Conservation (phyloP, 2,329 filamentous ascomycete genomes). For the Cryphonectria carpinicola region DNA sequence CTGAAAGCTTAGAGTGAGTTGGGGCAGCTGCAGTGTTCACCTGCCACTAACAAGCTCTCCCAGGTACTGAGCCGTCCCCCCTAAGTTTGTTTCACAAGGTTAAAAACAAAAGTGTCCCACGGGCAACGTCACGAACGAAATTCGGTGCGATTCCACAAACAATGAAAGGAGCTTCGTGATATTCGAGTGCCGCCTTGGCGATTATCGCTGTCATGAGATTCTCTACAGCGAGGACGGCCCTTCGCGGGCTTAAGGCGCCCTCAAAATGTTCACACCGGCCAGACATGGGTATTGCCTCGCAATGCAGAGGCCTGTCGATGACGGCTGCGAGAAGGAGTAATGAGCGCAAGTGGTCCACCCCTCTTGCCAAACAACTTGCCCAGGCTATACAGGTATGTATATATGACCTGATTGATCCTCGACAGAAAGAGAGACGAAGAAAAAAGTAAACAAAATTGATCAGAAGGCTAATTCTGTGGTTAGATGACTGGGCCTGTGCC, state of each 20-base stretch:
- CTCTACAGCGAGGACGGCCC: conserved; percentile 20
- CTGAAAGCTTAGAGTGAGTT: background rate
- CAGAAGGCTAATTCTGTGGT: conserved; percentile 1
- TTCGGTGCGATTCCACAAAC: background rate
- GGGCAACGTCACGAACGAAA: background rate
- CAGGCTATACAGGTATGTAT: conserved; percentile 79
- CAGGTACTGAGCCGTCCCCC: background rate
- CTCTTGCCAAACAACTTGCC: conserved; percentile 82
- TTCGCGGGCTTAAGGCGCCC: conserved; percentile 20
- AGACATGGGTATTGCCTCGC: conserved; percentile 18
- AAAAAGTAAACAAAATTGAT: background rate
- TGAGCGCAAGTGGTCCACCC: conserved; percentile 83
- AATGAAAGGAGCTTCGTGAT: conserved; percentile 8
- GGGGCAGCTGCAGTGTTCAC: background rate
- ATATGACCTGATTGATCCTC: background rate
- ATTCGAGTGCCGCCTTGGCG: background rate
- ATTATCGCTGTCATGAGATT: conserved; percentile 18
- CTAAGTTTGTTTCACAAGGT: background rate
- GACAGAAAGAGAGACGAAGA: background rate
- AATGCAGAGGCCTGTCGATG: conserved; percentile 20
- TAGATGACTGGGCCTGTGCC: conserved; percentile 84
- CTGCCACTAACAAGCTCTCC: background rate
- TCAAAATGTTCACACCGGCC: conserved; percentile 10
- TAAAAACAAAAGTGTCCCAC: background rate
- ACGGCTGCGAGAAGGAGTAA: conserved; percentile 31